Evolutionary conservation across 257 asterid genomes (phyloP).

Genomic region (Lithospermum erythrorhizon): DNA sequence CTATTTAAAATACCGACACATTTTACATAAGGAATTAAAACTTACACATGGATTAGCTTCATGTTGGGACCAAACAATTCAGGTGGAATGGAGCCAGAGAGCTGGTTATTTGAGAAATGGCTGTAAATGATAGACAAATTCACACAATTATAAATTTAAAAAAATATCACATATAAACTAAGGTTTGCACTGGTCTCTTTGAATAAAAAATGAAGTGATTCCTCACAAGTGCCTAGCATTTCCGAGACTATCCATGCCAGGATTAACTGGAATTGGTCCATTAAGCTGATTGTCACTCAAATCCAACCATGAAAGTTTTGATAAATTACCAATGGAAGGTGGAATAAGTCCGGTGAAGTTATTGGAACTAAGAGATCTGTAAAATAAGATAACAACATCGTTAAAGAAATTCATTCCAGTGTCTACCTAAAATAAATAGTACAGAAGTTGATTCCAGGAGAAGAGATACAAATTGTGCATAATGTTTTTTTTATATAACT

Average conservation of each 20-base stretch:
- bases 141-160: background rate
- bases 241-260: conserved; percentile 63
- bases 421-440: background rate
- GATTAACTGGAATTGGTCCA: conserved; percentile 69
- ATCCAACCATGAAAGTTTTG: conserved; percentile 76
- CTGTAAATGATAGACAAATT: conserved; percentile 26
- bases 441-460: background rate
- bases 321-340: conserved; percentile 56
- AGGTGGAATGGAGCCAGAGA: conserved; percentile 51
- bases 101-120: conserved; percentile 67
- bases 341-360: conserved; percentile 71
- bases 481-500: too few species aligned
- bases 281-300: conserved; percentile 54
- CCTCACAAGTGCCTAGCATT: conserved; percentile 62
- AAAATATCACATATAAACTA: background rate
- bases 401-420: background rate
- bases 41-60: conserved; percentile 74
- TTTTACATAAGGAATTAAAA: background rate
- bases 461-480: background rate
- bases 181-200: background rate
- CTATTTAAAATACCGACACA: conserved; percentile 3
- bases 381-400: conserved; percentile 7
- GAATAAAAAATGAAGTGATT: conserved; percentile 5
- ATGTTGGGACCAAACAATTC: conserved; percentile 48
- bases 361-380: conserved; percentile 55